Conservation (phyloP, 495 filamentous ascomycete genomes). For the Aspergillus leporis region DNA sequence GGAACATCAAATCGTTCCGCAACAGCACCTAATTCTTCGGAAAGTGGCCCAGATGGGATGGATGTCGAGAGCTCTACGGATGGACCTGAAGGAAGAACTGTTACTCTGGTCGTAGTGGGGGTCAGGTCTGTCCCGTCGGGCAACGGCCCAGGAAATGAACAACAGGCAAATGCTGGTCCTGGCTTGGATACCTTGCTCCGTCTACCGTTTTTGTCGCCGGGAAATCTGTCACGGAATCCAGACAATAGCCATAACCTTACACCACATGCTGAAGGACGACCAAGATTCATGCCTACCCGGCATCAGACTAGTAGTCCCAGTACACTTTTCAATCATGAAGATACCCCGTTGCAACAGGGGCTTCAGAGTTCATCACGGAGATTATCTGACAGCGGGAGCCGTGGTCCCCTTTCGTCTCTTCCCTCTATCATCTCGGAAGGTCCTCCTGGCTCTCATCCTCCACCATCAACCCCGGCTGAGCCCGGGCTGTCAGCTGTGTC, state of each 20-base stretch:
- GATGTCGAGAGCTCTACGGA: conserved; percentile 48
- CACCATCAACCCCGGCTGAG: conserved; percentile 70
- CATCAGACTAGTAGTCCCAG: conserved; percentile 48
- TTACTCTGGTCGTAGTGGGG: conserved; percentile 71
- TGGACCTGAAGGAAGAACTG: conserved; percentile 58
- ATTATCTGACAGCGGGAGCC: conserved; percentile 39
- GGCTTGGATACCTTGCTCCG: conserved; percentile 50
- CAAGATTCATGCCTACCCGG: conserved; percentile 54
- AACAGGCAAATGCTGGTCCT: conserved; percentile 40
- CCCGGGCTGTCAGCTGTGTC: conserved; percentile 58
- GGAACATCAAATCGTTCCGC: conserved; percentile 22
- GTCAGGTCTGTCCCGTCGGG: conserved; percentile 67
- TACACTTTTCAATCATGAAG: conserved; percentile 42
- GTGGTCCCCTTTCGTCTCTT: conserved; percentile 29
- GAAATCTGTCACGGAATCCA: conserved; percentile 47
- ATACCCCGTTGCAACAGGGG: conserved; percentile 47
- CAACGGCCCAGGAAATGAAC: conserved; percentile 45
- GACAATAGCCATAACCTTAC: conserved; percentile 31
- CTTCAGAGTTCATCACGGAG: conserved; percentile 30
- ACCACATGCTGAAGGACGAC: conserved; percentile 42
- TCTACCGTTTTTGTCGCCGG: conserved; percentile 60
- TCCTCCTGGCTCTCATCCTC: conserved; percentile 62
- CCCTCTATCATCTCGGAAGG: conserved; percentile 54
- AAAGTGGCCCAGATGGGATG: conserved; percentile 28
- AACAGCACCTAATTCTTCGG: conserved; percentile 19